These are phyloP conservation scores for Glomus cerebriforme DNA, from an alignment of 192 early-diverging fungal genomes.

Conservation along the genomic window DNA sequence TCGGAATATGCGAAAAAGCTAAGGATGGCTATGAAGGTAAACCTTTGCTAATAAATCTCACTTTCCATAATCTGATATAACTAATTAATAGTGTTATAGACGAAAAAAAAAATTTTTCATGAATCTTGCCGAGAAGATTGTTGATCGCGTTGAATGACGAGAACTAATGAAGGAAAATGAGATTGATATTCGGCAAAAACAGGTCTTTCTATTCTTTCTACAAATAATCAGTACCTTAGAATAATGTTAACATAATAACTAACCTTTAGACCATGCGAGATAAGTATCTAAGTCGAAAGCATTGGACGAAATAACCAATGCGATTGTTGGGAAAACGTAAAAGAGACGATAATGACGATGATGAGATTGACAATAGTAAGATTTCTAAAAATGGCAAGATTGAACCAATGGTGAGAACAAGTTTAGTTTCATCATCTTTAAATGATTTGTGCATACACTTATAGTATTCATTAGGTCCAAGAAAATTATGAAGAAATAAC, in stretches of 20 bases:
- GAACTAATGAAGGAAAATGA: constrained; percentile 19
- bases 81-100: constrained; percentile 31
- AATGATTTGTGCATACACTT: constrained; percentile 23
- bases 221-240: constrained; percentile 13
- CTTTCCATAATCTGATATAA: constrained; percentile 17
- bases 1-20: constrained; percentile 22
- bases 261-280: constrained; percentile 16
- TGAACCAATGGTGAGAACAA: constrained; percentile 28
- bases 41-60: constrained; percentile 28
- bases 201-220: constrained; percentile 26
- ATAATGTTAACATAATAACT: constrained; percentile 27
- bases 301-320: constrained; percentile 25
- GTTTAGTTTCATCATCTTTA: constrained; percentile 16
- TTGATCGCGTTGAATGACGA: constrained; percentile 11
- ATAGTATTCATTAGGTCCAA: constrained; percentile 23
- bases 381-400: constrained; percentile 13
- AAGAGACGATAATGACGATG: constrained; percentile 12
- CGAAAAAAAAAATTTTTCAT: constrained; percentile 29
- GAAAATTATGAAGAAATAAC: constrained; percentile 25
- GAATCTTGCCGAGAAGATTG: constrained; percentile 22
- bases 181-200: constrained; percentile 25
- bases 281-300: constrained; percentile 25
- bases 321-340: constrained; percentile 16
- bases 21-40: constrained; percentile 25
- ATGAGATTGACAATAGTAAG: constrained; percentile 11